Conservation (phyloP, 1,284 basidiomycete species). For the Heterobasidion irregulare region DNA sequence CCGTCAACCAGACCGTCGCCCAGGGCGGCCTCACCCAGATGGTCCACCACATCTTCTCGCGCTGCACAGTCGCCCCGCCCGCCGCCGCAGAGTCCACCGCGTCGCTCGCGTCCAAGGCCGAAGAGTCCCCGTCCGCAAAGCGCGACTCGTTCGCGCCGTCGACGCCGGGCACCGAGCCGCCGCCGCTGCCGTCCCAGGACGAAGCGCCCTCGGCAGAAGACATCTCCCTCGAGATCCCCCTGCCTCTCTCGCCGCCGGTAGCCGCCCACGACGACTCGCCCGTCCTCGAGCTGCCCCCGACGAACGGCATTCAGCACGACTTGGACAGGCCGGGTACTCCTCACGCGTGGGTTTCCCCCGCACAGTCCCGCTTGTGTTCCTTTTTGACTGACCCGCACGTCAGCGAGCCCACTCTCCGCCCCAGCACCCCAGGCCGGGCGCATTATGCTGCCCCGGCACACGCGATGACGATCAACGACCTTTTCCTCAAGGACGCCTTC, state of each 20-base stretch:
- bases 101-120: too few species aligned
- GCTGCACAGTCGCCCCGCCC: too few species aligned
- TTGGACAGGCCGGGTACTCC: neutral
- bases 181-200: conserved; percentile 11
- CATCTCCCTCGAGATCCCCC: neutral
- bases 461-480: conserved; percentile 38
- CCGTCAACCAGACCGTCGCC: too few species aligned
- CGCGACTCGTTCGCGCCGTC: conserved; percentile 17
- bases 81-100: too few species aligned
- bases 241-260: neutral
- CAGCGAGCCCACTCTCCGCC: conserved; percentile 13
- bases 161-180: conserved; percentile 19
- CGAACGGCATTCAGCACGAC: neutral
- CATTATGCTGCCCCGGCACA: neutral
- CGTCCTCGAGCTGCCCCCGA: neutral
- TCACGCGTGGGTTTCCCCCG: neutral
- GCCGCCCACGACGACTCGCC: neutral
- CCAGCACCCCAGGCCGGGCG: conserved; percentile 13
- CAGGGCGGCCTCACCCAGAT: too few species aligned
- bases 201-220: neutral
- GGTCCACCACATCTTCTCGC: too few species aligned
- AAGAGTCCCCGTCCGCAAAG: too few species aligned
- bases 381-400: conserved; percentile 1
- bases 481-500: too few species aligned
- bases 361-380: neutral